Base-by-base conservation (phyloP, 257 asterid genomes). In the Solanum habrochaites region DNA sequence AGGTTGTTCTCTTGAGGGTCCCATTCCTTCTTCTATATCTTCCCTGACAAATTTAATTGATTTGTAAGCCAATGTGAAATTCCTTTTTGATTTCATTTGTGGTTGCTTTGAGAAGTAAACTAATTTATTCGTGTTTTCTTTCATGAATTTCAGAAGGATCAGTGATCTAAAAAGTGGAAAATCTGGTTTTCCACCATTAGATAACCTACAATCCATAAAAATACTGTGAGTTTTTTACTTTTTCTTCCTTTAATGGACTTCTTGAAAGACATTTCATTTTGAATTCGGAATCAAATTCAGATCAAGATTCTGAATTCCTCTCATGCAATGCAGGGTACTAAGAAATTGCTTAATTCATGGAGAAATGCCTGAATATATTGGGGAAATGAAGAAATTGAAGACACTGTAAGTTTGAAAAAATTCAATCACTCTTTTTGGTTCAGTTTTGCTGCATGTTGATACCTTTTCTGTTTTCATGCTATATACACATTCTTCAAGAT, bases 1-100 rank as follows among this genome's bases (percentile, higher is more conserved):
- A 90, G 99, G 99, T 77, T 94, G 98, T 91, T 93, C 95, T 60
- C 95, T 96, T n/a, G 86, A 91, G 90, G 99, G 98, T 81, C 99
- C 98, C 25, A 92, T 96, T 71, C 99, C 99, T 83, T 87, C 98
- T 8, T 90, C 93, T 42, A 91, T 95, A 90, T 94, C 98, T 78
- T 82, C 91, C 87, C 87, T 97, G 86, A 94, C 94, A 86, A 90
- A 91, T 78, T 92, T 97, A 86, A 81, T 67, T 87, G 98, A 97
- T 90, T 88, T 97, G 99, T 97, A 91, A 83, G 98, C 89, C 85
- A 58, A 77, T 85, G 70, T 11, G 31, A 11, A 81, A 31, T 45
- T 49, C 45, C 45, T 42, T 75, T 40, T 75, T 42, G 13, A 49
- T 39, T 21, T 29, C 69, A 81, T 11, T 21, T 49, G 43, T 81